phyloP scores from a whole-genome alignment of 164 flowering plant species.

The Stephania japonica region DNA sequence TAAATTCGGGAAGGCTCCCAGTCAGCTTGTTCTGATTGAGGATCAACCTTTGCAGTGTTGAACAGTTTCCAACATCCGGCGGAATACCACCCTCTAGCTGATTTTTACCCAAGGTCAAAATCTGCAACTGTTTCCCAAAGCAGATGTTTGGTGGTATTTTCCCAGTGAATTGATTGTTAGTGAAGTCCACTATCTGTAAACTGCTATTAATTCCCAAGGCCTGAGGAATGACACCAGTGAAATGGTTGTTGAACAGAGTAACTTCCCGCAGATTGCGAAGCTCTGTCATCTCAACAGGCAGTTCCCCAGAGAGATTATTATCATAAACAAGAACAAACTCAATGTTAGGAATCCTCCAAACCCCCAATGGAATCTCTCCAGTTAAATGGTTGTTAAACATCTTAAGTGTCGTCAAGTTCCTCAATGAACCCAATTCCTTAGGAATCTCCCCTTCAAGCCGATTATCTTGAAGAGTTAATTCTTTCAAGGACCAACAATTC shows the following conservation, averaged over 20 bases:
- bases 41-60: conserved; percentile 46
- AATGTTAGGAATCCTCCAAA: conserved; percentile 65
- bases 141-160: conserved; percentile 68
- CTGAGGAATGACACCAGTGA: conserved; percentile 62
- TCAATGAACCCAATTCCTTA: too few species aligned
- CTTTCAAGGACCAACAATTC: too few species aligned
- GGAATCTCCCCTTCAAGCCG: too few species aligned
- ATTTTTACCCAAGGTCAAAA: conserved; percentile 52
- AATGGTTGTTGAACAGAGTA: conserved; percentile 49
- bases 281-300: conserved; percentile 49
- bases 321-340: conserved; percentile 37
- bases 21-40: conserved; percentile 50
- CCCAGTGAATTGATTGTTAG: conserved; percentile 59
- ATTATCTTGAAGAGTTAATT: too few species aligned
- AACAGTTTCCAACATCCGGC: conserved; percentile 53
- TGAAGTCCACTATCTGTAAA: conserved; percentile 48
- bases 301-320: conserved; percentile 54
- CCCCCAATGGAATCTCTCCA: conserved; percentile 40
- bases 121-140: conserved; percentile 30
- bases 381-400: too few species aligned
- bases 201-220: conserved; percentile 56
- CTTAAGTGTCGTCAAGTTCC: too few species aligned
- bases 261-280: conserved; percentile 40
- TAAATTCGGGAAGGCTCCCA: conserved; percentile 51
- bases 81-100: conserved; percentile 52